Evolutionary conservation across 352 stramenopile species (phyloP).

Genomic region (Pythium dissotocum): DNA sequence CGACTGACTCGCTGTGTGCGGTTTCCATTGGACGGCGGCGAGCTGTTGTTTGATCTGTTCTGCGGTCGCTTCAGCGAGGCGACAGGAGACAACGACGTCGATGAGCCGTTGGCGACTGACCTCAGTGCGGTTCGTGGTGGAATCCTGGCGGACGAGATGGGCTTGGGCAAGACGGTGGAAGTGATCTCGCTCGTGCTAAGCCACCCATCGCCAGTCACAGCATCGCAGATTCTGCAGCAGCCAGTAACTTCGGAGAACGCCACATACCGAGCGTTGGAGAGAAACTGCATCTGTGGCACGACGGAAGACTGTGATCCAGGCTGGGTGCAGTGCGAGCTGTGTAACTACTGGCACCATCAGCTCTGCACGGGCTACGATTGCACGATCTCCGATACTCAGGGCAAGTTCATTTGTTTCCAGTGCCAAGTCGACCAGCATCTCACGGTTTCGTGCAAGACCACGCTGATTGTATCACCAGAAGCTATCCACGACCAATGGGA

Average conservation of each 20-base stretch:
- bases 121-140: conserved; percentile 52
- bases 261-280: conserved; percentile 13
- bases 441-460: conserved; percentile 63
- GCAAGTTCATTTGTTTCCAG: conserved; percentile 62
- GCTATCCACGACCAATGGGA: conserved; percentile 92
- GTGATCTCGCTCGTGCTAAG: conserved; percentile 63
- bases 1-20: conserved; percentile 12
- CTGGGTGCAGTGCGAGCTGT: conserved; percentile 54
- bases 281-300: conserved; percentile 59
- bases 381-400: not conserved
- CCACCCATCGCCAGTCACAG: conserved; percentile 28
- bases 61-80: not conserved
- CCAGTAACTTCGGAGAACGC: conserved; percentile 23
- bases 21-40: not conserved
- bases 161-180: conserved; percentile 86
- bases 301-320: conserved; percentile 37
- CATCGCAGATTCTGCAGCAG: conserved; percentile 45
- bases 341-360: conserved; percentile 60
- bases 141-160: conserved; percentile 94
- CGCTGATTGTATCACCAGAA: conserved; percentile 92
- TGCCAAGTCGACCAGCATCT: conserved; percentile 49
- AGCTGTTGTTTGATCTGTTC: conserved; percentile 25
- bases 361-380: conserved; percentile 52
- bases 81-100: not conserved
- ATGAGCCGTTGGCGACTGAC: not conserved